Evolutionary conservation across 208 protist genomes (phyloP).

Genomic region (Acanthamoeba lenticulata): DNA sequence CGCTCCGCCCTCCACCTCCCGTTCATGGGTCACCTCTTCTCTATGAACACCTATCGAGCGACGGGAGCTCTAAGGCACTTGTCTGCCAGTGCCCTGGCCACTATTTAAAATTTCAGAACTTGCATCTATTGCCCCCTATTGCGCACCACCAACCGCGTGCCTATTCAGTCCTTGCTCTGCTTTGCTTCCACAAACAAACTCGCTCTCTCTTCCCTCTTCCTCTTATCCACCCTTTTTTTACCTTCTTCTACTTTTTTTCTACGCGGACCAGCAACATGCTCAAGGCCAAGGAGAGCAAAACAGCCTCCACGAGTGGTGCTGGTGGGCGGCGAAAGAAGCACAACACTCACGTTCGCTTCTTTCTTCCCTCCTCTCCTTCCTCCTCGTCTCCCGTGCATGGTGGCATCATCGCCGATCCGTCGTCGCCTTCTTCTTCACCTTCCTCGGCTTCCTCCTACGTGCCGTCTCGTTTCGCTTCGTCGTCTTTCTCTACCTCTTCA

Average conservation of each 20-base stretch:
- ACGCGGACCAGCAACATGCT: background rate
- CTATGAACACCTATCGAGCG: too few relatives aligned
- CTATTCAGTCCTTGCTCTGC: background rate
- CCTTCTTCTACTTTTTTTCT: background rate
- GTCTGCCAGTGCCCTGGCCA: background rate
- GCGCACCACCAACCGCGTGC: too few relatives aligned
- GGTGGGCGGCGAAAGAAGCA: background rate
- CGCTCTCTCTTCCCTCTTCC: too few relatives aligned
- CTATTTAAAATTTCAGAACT: background rate
- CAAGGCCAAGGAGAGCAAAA: constrained; percentile 8
- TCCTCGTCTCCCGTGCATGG: background rate
- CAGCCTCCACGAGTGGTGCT: too few relatives aligned
- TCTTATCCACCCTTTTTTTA: background rate
- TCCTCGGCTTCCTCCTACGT: background rate
- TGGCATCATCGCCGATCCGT: background rate
- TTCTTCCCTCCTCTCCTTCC: background rate
- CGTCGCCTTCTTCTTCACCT: background rate
- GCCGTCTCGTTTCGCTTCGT: background rate
- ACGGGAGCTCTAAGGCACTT: too few relatives aligned
- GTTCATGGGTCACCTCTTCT: too few relatives aligned
- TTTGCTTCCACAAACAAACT: background rate
- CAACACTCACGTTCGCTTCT: constrained; percentile 15
- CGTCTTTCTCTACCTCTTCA: background rate
- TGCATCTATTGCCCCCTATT: background rate
- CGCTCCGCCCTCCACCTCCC: background rate